A percentile compares a stretch with the other conserved stretches of the same genome.
Conservation (phyloP, 768 basidiomycete genomes). For the Sporobolomyces phaffii region DNA sequence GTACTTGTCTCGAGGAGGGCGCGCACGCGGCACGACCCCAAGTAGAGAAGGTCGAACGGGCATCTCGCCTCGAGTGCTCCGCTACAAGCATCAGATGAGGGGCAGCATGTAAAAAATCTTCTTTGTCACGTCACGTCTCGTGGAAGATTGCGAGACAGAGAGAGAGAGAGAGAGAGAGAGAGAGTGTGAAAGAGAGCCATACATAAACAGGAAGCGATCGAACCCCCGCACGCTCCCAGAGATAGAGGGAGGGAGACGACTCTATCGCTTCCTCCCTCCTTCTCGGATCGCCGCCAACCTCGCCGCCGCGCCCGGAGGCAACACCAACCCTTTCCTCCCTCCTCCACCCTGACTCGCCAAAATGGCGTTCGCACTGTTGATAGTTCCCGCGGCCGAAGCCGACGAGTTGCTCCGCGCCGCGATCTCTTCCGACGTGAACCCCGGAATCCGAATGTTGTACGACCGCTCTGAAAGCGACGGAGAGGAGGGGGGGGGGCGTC, state of each 20-base stretch:
- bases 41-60: too few relatives aligned
- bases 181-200: too few relatives aligned
- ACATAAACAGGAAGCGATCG: not conserved
- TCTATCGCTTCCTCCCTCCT: conserved; percentile 33
- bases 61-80: too few relatives aligned
- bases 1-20: too few relatives aligned
- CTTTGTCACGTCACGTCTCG: too few relatives aligned
- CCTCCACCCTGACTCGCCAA: conserved; percentile 11
- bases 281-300: conserved; percentile 55
- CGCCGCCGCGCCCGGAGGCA: conserved; percentile 49
- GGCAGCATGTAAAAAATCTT: too few relatives aligned
- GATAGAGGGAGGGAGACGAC: not conserved
- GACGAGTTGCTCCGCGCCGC: conserved; percentile 44
- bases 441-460: conserved; percentile 91
- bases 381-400: not conserved
- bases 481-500: not conserved
- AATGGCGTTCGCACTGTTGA: not conserved
- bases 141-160: too few relatives aligned
- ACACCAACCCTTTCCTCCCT: conserved; percentile 5
- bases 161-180: too few relatives aligned
- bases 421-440: conserved; percentile 85
- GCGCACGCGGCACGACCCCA: too few relatives aligned
- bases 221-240: too few relatives aligned
- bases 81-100: too few relatives aligned
- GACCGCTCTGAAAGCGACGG: conserved; percentile 65